Evolutionary conservation across 176 grass and related monocot genomes (phyloP).

Genomic region (Metroxylon sagu): DNA sequence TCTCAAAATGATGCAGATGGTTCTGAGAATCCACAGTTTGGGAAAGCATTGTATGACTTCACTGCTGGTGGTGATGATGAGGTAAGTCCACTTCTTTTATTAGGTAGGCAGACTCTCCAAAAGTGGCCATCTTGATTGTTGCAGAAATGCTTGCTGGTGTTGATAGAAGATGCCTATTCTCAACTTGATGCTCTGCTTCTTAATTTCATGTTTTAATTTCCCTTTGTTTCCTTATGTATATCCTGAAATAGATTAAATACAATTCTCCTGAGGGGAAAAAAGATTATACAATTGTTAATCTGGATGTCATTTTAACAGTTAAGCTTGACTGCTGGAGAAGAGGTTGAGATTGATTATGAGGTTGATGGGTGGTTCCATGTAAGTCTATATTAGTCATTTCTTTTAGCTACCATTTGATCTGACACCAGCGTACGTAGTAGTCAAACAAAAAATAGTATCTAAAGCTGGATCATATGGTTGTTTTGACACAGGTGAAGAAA

Average conservation of each 20-base stretch:
- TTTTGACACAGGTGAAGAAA: constrained; percentile 73
- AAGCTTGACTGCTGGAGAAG: constrained; percentile 85
- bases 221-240: not conserved
- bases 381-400: constrained; percentile 32
- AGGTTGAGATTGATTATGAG: constrained; percentile 95
- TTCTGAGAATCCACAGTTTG: constrained; percentile 82
- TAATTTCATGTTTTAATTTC: not conserved
- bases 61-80: constrained; percentile 96
- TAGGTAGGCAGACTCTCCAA: not conserved
- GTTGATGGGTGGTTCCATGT: constrained; percentile 99
- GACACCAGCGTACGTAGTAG: no score
- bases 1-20: constrained; percentile 53
- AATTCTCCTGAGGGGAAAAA: no score
- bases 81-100: constrained; percentile 37
- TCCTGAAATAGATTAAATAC: not conserved
- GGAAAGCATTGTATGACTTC: constrained; percentile 93
- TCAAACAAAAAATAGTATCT: no score
- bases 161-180: no score
- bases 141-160: constrained; percentile 1
- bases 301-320: constrained; percentile 42
- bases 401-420: not conserved
- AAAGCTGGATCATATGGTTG: not conserved
- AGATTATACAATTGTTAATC: constrained; percentile 7
- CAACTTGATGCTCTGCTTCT: not conserved
- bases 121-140: not conserved